These are phyloP conservation scores for Candida manassasensis DNA, from an alignment of 805 yeast species.

Conservation along the genomic window DNA sequence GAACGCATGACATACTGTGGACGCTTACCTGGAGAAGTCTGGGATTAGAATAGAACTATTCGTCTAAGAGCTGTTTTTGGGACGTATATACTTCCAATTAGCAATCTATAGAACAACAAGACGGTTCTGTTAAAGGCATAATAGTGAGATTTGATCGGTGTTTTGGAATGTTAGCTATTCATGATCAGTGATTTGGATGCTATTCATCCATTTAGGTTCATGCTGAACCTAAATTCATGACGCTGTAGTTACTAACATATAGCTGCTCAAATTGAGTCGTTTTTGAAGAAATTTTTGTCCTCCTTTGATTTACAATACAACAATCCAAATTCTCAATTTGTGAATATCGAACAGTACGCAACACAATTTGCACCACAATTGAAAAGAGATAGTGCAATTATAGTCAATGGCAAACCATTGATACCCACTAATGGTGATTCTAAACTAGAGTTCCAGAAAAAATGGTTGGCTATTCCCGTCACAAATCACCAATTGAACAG, in stretches of 20 bases:
- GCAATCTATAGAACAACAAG: too few species aligned
- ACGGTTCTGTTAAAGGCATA: too few species aligned
- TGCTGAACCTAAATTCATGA: too few species aligned
- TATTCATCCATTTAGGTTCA: too few species aligned
- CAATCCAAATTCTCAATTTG: conserved; percentile 16
- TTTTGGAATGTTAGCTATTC: too few species aligned
- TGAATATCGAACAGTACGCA: conserved; percentile 37
- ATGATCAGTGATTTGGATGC: too few species aligned
- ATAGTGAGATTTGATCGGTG: too few species aligned
- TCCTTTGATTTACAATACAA: conserved; percentile 34
- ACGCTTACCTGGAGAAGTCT: too few species aligned
- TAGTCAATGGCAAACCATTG: conserved; percentile 56
- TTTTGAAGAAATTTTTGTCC: conserved; percentile 29
- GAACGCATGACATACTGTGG: too few species aligned
- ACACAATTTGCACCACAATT: conserved; percentile 48
- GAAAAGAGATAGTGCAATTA: conserved; percentile 47
- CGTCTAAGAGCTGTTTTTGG: too few species aligned
- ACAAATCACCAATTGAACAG: conserved; percentile 63
- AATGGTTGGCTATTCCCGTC: conserved; percentile 53
- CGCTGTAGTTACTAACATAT: background rate
- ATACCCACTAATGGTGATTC: conserved; percentile 22
- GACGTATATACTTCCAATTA: too few species aligned
- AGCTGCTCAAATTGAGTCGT: conserved; percentile 26
- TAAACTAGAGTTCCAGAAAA: conserved; percentile 48
- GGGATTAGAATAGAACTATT: too few species aligned